Percentiles rank a stretch among this genome's conserved stretches.
These are phyloP conservation scores for Puccinia horiana DNA, from an alignment of 1,284 basidiomycete species.

Conservation along the genomic window DNA sequence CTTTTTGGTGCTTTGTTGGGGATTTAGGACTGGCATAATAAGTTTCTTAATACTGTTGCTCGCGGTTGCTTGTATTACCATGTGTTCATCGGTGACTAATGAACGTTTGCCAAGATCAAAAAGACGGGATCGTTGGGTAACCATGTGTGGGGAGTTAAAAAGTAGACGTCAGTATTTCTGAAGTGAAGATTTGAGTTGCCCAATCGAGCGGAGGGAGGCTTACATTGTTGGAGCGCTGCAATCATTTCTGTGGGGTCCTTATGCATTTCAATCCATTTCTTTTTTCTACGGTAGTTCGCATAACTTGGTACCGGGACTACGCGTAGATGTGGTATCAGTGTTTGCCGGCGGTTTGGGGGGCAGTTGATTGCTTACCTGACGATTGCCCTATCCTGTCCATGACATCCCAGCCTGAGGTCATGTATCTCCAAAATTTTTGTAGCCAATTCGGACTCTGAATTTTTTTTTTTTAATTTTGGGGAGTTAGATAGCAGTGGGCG, in stretches of 20 bases:
- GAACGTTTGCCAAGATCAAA: background rate
- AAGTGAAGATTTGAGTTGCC: background rate
- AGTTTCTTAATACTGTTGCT: no score
- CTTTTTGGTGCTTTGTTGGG: no score
- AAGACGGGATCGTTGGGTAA: background rate
- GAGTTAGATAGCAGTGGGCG: background rate
- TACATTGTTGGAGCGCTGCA: background rate
- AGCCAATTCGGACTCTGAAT: background rate
- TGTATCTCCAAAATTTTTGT: background rate
- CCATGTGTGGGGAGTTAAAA: background rate
- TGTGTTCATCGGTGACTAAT: background rate
- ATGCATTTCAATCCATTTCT: background rate
- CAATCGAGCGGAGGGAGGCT: background rate
- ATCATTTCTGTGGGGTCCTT: background rate
- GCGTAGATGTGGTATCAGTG: background rate
- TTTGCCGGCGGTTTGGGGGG: background rate
- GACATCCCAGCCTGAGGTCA: background rate
- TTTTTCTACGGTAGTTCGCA: background rate
- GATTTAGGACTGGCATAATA: no score
- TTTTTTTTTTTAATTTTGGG: background rate
- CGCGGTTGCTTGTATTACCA: no score
- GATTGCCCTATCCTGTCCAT: no score
- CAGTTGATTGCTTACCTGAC: no score
- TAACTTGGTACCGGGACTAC: background rate
- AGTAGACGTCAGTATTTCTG: background rate